Base-by-base conservation (phyloP, 2,329 filamentous ascomycete genomes). In the Fusarium tuaranense region DNA sequence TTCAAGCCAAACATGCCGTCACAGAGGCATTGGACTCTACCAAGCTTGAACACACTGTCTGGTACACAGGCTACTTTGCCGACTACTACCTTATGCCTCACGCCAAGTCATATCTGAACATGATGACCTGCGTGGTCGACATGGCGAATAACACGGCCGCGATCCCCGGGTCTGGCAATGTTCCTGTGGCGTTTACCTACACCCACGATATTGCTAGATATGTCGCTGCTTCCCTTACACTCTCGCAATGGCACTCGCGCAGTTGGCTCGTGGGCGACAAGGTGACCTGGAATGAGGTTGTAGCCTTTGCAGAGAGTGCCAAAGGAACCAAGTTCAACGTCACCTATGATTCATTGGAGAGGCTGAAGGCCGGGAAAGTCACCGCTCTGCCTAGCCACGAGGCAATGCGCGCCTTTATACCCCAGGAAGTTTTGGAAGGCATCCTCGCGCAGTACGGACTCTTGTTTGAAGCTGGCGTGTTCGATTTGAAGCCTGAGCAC, bases 191-290 rank as follows among this genome's bases (percentile, higher is more conserved):
- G 10, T 65, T 64, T 25, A 63, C 60, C 5, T 36, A 88, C 73
- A 86, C 84, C 2, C 77, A 78, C 6, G 88, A 90, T 73, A 78
- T 90, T 46, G 87, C 84, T 4, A 81, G 76, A 30, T 88, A 86
- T 65, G 81, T 88, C 6, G 83, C 81, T 8, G 81, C 81, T 12
- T 70, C 81, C 6, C 74, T 89, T 10, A 82, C 83, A 18, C 71
- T 86, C n/a, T 73, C 82, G 2, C 80, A 80, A 25, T 89, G 87
- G 87, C 82, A 84, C 5, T 80, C 82, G 36, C 75, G 80, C 20
- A 76, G 80, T 13, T 78, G 68, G 36, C 62, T 83, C 44, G 70
- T 83, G 72, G 85, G 84, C 0, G 85, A 86, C 60, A 80, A 80
- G 27, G 65, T 84, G 20, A 86, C 84, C 2, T 86, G 81, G 76